A percentile compares a stretch with the other conserved stretches of the same genome.
phyloP scores from a whole-genome alignment of 768 basidiomycete species.

The Phanerodontia chrysosporium region DNA sequence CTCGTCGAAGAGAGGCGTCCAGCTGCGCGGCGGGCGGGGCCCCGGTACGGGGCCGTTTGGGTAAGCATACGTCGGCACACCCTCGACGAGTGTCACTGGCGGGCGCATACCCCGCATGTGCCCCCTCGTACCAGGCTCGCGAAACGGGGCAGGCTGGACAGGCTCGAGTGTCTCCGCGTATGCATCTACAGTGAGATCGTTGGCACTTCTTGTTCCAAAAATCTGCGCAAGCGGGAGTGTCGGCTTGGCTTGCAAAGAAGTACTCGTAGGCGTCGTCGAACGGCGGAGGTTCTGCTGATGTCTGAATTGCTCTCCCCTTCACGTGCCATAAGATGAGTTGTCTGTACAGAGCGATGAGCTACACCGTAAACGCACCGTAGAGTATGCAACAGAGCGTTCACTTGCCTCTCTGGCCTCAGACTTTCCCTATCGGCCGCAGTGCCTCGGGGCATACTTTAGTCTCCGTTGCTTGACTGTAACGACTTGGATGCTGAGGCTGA shows the following conservation, averaged over 20 bases:
- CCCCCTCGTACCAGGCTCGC: slow-evolving; percentile 2
- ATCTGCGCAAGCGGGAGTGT: slow-evolving; percentile 43
- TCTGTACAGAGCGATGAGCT: slow-evolving; percentile 3
- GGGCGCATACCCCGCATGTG: slow-evolving; percentile 11
- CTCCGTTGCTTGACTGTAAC: too few relatives aligned
- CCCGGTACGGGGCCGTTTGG: slow-evolving; percentile 23
- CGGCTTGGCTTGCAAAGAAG: slow-evolving; percentile 33
- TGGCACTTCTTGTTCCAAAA: slow-evolving; percentile 15
- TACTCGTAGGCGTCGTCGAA: slow-evolving; percentile 9
- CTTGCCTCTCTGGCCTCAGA: slow-evolving; percentile 20
- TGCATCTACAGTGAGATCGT: not conserved
- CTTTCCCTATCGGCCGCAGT: not conserved
- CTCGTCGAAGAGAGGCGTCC: slow-evolving; percentile 35
- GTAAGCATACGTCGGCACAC: slow-evolving; percentile 16
- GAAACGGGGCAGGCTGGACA: slow-evolving; percentile 12
- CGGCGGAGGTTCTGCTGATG: slow-evolving; percentile 52
- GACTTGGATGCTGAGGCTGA: too few relatives aligned
- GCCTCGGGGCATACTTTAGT: not conserved
- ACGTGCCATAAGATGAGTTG: too few relatives aligned
- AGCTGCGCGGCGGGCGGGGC: slow-evolving; percentile 46
- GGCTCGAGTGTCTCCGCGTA: not conserved
- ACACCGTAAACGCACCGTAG: slow-evolving; percentile 37
- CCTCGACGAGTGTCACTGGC: slow-evolving; percentile 11
- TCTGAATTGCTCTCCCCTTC: slow-evolving; percentile 70
- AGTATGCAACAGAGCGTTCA: slow-evolving; percentile 48